phyloP scores from a whole-genome alignment of 2,329 filamentous ascomycete genomes.

The Botrytis fabae region DNA sequence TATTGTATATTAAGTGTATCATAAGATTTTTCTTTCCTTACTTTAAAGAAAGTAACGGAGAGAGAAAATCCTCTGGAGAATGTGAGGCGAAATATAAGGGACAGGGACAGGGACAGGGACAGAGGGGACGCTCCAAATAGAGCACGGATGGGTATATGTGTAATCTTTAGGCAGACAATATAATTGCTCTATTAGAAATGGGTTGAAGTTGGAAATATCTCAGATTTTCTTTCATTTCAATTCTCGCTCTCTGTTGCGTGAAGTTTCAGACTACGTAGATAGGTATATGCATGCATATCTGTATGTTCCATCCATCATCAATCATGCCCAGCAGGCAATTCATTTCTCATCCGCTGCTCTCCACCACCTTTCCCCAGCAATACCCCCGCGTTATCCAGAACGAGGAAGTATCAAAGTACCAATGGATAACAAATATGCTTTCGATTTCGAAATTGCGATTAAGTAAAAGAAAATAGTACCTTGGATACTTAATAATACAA shows the following conservation, averaged over 20 bases:
- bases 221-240: not conserved
- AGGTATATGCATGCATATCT: not conserved
- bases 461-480: not conserved
- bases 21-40: no score
- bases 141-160: no score
- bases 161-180: no score
- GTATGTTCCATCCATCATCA: not conserved
- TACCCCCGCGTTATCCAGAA: constrained; percentile 1
- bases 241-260: not conserved
- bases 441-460: not conserved
- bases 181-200: no score
- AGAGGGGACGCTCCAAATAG: no score
- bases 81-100: no score
- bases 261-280: not conserved
- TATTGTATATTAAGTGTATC: no score
- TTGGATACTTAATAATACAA: constrained; percentile 2
- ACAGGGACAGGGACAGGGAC: no score
- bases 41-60: no score
- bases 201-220: no score
- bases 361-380: not conserved
- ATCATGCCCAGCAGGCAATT: not conserved
- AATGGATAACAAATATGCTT: not conserved
- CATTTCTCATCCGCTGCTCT: not conserved
- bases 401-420: not conserved
- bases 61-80: no score